A percentile compares a stretch with the other conserved stretches of the same genome.
phyloP scores from a whole-genome alignment of 345 rosid species.

The Linum tenue region DNA sequence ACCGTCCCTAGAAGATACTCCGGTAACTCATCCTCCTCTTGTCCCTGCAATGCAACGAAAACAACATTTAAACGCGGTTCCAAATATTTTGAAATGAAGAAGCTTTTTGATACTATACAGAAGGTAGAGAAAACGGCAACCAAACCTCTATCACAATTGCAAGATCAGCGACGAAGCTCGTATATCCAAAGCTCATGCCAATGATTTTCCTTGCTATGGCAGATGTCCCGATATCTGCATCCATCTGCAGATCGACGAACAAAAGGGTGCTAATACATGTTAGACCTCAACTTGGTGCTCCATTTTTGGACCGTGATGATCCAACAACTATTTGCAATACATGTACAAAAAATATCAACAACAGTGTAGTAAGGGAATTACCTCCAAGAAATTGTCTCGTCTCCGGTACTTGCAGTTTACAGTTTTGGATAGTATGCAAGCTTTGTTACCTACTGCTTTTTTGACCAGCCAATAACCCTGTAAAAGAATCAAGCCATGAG shows the following conservation, averaged over 20 bases:
- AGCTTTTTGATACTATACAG: not conserved
- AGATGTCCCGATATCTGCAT: conserved; percentile 95
- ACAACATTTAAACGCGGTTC: not conserved
- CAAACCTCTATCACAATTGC: conserved; percentile 90
- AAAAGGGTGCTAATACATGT: not conserved
- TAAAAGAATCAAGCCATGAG: conserved; percentile 8
- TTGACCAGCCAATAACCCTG: conserved; percentile 99
- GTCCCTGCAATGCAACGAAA: not conserved
- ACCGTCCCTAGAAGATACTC: not conserved
- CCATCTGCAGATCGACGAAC: conserved; percentile 45
- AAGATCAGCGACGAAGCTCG: conserved; percentile 92
- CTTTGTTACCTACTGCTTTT: conserved; percentile 97
- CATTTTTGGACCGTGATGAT: not conserved
- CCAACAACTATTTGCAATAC: not conserved
- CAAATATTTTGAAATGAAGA: not conserved
- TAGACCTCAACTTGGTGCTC: not conserved
- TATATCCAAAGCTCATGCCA: conserved; percentile 87
- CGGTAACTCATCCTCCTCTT: not conserved
- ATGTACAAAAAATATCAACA: not conserved
- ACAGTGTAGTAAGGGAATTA: conserved; percentile 12
- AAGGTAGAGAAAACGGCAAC: not conserved
- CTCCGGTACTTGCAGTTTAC: conserved; percentile 89
- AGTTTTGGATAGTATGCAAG: conserved; percentile 90
- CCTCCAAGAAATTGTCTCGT: conserved; percentile 89
- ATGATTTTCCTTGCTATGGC: conserved; percentile 87